Base-by-base conservation (phyloP, 2,329 filamentous ascomycete genomes). In the Colletotrichum theobromicola region DNA sequence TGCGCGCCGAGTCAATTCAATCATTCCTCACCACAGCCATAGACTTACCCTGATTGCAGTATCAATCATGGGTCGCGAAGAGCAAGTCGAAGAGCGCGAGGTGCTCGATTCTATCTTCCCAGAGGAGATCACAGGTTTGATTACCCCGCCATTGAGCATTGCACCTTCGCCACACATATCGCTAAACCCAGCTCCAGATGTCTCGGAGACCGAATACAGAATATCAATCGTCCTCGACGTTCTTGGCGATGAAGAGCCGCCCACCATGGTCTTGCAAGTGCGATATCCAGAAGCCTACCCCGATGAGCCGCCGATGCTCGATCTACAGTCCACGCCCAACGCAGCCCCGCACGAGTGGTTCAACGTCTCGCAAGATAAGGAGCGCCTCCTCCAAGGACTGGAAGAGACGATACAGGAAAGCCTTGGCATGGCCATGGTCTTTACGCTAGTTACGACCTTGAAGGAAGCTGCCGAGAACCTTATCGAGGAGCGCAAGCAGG, bases 21-120 rank as follows among this genome's bases (percentile, higher is more conserved):
- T 16, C 30, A 12, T n/a, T 24, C 32, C 21, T 12, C n/a, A 70
- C 18, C 34, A n/a, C 37, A 15, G 9, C 60, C 55, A 21, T 28
- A n/a, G 18, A 13, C 32, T 18, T 13, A 32, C n/a, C 9, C 8
- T 30, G 4, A 10, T n/a, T 30, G 18, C 24, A 28, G 28, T 8
- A 57, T 37, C n/a, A 78, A 86, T 76, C 9, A 93, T 93, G 92
- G 91, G 91, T 64, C 89, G 87, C 83, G 96, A 98, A 88, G 97
- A 99, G 75, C 97, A 99, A 84, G 87, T 93, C 78, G 97, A 99
- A 87, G 97, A 99, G 90, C 93, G 96, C 76, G 97, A 99, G 85
- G 96, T 99, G 79, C 95, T 99, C 82, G 95, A 98, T 82, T 98
- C 96, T 75, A 99, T 99, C 82, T 99, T 98, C 79, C 95, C 97